phyloP scores from a whole-genome alignment of 164 flowering plant genomes.

The Piper longum region DNA sequence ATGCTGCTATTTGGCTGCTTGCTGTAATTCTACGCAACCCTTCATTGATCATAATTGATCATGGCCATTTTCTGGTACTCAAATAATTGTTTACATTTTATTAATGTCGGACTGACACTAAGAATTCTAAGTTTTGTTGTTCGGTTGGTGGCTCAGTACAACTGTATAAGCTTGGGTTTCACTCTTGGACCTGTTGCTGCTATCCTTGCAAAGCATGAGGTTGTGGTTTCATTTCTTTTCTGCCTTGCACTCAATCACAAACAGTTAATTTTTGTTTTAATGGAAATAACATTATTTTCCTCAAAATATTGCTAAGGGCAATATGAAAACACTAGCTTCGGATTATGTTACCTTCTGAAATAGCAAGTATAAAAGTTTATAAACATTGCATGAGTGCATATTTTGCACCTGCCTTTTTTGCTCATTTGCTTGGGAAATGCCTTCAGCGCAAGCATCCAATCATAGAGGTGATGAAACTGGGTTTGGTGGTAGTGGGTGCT shows the following conservation, averaged over 20 bases:
- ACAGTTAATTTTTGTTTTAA: conserved; percentile 38
- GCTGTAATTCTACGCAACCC: conserved; percentile 65
- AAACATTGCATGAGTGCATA: conserved; percentile 73
- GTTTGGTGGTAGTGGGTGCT: conserved; percentile 61
- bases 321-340: neutral
- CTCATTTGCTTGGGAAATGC: conserved; percentile 76
- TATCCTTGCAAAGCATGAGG: conserved; percentile 46
- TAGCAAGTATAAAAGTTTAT: neutral
- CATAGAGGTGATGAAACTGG: conserved; percentile 56
- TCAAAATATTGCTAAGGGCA: neutral
- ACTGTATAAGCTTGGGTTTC: conserved; percentile 92
- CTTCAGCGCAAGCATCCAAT: conserved; percentile 47
- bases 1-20: conserved; percentile 49
- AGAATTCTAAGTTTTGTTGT: neutral
- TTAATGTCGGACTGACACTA: neutral
- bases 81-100: neutral
- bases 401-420: conserved; percentile 91
- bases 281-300: neutral
- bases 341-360: neutral
- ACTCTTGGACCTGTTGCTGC: conserved; percentile 83
- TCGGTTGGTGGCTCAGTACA: conserved; percentile 42
- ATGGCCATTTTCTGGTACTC: conserved; percentile 95
- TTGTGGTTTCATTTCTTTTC: conserved; percentile 48
- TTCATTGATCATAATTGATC: conserved; percentile 74
- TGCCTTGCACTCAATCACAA: conserved; percentile 86